Conservation (phyloP, 805 yeast genomes). For the Tetrapisispora phaffii region DNA sequence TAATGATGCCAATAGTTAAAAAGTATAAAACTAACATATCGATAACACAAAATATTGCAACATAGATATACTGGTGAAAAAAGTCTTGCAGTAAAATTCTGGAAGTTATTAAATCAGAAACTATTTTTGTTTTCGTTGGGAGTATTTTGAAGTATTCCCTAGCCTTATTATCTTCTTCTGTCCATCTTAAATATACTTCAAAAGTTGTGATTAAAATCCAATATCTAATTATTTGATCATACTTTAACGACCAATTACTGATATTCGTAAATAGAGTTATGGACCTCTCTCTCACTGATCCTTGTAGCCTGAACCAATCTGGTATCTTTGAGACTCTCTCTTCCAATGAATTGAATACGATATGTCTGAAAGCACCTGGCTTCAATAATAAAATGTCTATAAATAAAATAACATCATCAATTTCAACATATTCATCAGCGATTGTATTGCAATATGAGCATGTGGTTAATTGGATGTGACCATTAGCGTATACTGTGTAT, state of each 20-base stretch:
- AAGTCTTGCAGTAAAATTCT: slow-evolving; percentile 30
- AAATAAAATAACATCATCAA: slow-evolving; percentile 72
- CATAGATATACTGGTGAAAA: slow-evolving; percentile 45
- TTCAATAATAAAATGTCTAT: slow-evolving; percentile 76
- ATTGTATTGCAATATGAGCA: slow-evolving; percentile 63
- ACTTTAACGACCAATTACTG: slow-evolving; percentile 13
- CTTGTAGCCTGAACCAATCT: slow-evolving; percentile 6
- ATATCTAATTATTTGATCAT: slow-evolving; percentile 35
- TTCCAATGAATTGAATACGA: slow-evolving; percentile 60
- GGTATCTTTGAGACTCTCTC: slow-evolving; percentile 10
- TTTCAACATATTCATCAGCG: slow-evolving; percentile 87
- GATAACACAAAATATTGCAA: slow-evolving; percentile 42
- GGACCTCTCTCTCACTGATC: background rate
- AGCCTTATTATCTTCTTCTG: slow-evolving; percentile 51
- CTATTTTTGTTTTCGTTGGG: no score
- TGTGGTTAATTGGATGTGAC: slow-evolving; percentile 68
- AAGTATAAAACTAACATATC: slow-evolving; percentile 37
- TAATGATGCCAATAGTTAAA: slow-evolving; percentile 27
- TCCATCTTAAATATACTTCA: slow-evolving; percentile 90
- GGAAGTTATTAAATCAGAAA: slow-evolving; percentile 18
- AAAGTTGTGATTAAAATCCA: slow-evolving; percentile 59
- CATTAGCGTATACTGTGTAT: slow-evolving; percentile 62
- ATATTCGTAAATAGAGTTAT: slow-evolving; percentile 5
- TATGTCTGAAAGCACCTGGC: slow-evolving; percentile 80
- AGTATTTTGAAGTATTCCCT: background rate